These are phyloP conservation scores for Xylaria sp. DNA, from an alignment of 2,329 filamentous ascomycete species.

Conservation along the genomic window DNA sequence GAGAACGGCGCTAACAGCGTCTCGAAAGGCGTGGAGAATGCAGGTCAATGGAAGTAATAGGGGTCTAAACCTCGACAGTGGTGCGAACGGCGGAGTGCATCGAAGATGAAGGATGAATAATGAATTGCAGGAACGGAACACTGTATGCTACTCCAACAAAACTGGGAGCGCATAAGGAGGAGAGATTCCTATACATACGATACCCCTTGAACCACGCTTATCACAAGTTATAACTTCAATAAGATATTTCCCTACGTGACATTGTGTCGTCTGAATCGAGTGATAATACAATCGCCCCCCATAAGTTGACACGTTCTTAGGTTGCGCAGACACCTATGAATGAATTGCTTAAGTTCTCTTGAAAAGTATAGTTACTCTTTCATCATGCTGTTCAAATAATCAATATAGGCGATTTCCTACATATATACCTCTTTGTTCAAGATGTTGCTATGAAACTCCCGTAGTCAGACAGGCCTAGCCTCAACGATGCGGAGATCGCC, in stretches of 20 bases:
- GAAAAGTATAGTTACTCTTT: no score
- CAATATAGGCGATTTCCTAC: neutral
- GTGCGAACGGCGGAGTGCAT: neutral
- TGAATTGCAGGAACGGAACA: neutral
- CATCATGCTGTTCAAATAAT: no score
- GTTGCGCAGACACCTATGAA: no score
- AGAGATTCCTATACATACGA: neutral
- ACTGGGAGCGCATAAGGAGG: neutral
- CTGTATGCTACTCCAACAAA: neutral
- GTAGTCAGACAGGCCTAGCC: neutral
- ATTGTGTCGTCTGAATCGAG: neutral
- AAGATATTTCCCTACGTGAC: neutral
- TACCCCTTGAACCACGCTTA: constrained; percentile 8
- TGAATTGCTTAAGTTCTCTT: no score
- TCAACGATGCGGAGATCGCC: constrained; percentile 35
- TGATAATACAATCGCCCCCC: neutral
- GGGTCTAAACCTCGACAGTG: neutral
- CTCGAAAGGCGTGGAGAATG: constrained; percentile 60
- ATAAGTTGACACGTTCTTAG: no score
- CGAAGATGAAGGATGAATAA: no score
- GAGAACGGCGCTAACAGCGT: constrained; percentile 57
- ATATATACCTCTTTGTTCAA: neutral
- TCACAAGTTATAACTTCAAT: neutral
- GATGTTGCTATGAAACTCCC: neutral
- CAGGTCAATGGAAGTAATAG: constrained; percentile 40